Evolutionary conservation across 495 filamentous ascomycete genomes (phyloP).

Genomic region (Aspergillus carlsbadensis): DNA sequence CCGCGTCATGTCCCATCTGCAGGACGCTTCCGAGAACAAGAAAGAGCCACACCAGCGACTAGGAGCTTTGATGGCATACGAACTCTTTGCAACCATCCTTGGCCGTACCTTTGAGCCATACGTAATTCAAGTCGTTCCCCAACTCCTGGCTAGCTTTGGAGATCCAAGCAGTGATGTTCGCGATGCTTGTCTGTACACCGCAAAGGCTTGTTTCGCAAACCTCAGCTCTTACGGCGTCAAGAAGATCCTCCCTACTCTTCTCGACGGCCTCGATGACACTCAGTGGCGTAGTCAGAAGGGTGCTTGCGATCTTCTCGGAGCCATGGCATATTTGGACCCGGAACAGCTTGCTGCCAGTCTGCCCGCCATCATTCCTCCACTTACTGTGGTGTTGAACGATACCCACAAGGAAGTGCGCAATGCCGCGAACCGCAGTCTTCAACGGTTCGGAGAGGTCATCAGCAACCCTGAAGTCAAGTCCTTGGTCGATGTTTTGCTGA

Average conservation of each 20-base stretch:
- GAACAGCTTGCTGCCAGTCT: conserved; percentile 88
- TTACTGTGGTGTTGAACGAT: conserved; percentile 91
- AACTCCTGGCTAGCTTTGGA: conserved; percentile 84
- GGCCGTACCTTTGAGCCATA: conserved; percentile 93
- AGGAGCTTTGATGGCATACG: conserved; percentile 84
- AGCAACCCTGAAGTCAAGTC: conserved; percentile 95
- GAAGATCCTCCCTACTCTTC: conserved; percentile 83
- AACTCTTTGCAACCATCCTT: conserved; percentile 81
- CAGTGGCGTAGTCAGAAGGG: conserved; percentile 99
- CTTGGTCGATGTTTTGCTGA: conserved; percentile 84
- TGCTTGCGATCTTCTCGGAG: conserved; percentile 91
- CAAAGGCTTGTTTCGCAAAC: conserved; percentile 90
- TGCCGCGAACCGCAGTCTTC: conserved; percentile 90
- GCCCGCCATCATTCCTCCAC: conserved; percentile 92
- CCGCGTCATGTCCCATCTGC: conserved; percentile 78
- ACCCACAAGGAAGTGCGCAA: conserved; percentile 94
- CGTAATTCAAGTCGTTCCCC: conserved; percentile 90
- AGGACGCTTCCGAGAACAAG: conserved; percentile 81
- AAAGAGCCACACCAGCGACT: conserved; percentile 87
- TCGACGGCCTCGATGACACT: conserved; percentile 89
- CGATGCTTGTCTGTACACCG: conserved; percentile 86
- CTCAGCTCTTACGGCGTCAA: conserved; percentile 96
- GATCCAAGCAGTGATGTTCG: conserved; percentile 85
- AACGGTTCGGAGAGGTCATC: conserved; percentile 97
- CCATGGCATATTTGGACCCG: conserved; percentile 97